These are phyloP conservation scores for Ceratocystis huliohia DNA, from an alignment of 2,329 filamentous ascomycete genomes.

Conservation along the genomic window DNA sequence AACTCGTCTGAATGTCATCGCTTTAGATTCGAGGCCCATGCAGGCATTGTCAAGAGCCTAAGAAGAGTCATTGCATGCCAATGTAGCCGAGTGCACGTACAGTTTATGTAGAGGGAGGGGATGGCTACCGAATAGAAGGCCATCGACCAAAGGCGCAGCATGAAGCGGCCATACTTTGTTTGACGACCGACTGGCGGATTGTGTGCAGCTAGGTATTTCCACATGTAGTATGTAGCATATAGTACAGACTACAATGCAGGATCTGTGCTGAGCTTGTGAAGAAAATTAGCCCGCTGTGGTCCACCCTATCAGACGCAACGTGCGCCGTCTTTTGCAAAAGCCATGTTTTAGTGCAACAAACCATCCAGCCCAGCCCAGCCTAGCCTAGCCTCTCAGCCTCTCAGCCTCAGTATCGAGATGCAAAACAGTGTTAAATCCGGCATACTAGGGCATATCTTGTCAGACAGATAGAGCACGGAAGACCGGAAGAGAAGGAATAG, in stretches of 20 bases:
- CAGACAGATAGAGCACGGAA: neutral
- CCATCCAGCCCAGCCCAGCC: neutral
- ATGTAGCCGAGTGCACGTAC: neutral
- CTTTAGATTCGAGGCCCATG: neutral
- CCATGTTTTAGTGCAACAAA: neutral
- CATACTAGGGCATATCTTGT: neutral
- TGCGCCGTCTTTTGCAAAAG: neutral
- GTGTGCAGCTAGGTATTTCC: neutral
- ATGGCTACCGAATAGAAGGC: neutral
- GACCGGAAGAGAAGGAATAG: neutral
- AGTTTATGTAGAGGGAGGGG: neutral
- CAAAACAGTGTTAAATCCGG: neutral
- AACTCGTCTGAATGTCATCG: no score
- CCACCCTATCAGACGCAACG: no score
- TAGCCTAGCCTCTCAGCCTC: neutral
- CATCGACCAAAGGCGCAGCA: neutral
- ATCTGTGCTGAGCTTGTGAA: slow-evolving; percentile 9
- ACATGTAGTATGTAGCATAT: neutral
- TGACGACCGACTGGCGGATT: neutral
- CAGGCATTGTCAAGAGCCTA: neutral
- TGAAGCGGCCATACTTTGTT: neutral
- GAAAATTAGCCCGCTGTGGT: neutral
- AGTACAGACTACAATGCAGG: neutral
- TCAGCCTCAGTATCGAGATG: neutral
- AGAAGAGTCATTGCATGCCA: no score